These are phyloP conservation scores for Chloris gayana DNA, from an alignment of 176 grass and related monocot species.

Conservation along the genomic window DNA sequence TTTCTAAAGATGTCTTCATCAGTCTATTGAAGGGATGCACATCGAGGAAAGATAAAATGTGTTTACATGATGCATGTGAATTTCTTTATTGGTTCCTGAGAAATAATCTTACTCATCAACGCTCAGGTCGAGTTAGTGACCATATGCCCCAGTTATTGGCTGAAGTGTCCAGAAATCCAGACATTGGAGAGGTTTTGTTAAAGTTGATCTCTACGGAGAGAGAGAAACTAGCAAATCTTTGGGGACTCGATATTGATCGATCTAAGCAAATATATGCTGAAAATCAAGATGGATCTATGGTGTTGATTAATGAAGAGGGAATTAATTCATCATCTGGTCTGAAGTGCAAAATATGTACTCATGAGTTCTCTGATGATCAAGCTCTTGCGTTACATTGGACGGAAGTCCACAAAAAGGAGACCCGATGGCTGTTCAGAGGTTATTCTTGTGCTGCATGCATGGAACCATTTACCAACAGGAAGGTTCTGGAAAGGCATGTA, in stretches of 20 bases:
- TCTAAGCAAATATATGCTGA: slow-evolving; percentile 54
- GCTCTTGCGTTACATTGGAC: slow-evolving; percentile 83
- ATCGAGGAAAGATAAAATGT: slow-evolving; percentile 86
- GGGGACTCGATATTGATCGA: slow-evolving; percentile 61
- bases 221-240: slow-evolving; percentile 79
- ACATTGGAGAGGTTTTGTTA: slow-evolving; percentile 74
- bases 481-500: slow-evolving; percentile 87
- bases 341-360: slow-evolving; percentile 85
- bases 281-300: slow-evolving; percentile 31
- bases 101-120: slow-evolving; percentile 61
- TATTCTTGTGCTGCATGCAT: slow-evolving; percentile 95
- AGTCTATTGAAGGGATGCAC: slow-evolving; percentile 70
- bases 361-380: slow-evolving; percentile 73
- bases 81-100: slow-evolving; percentile 91
- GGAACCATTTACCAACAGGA: slow-evolving; percentile 90
- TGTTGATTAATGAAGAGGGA: slow-evolving; percentile 35
- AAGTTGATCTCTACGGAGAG: slow-evolving; percentile 85
- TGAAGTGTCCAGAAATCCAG: slow-evolving; percentile 65
- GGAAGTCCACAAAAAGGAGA: slow-evolving; percentile 85
- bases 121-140: slow-evolving; percentile 53
- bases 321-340: slow-evolving; percentile 35
- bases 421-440: slow-evolving; percentile 91
- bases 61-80: slow-evolving; percentile 86
- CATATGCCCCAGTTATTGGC: slow-evolving; percentile 60
- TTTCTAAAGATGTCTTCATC: slow-evolving; percentile 94